These are phyloP conservation scores for Aspergillus ustus DNA, from an alignment of 2,329 filamentous ascomycete species.

Conservation along the genomic window DNA sequence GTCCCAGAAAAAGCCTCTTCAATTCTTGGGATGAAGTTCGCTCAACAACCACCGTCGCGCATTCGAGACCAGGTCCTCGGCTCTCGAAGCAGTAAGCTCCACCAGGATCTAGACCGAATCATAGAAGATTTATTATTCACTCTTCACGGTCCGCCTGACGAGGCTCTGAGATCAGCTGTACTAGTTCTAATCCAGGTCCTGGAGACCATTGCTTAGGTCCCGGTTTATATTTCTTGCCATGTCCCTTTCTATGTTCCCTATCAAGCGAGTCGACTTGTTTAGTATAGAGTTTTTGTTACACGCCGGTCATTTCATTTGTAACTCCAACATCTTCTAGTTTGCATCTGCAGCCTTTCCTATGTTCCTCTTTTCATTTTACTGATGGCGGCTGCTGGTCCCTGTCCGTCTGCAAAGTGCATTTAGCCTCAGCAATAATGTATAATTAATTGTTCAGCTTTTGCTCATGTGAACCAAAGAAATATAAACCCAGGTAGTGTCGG, in stretches of 20 bases:
- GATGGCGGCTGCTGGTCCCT: background rate
- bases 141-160: conserved; percentile 41
- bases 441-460: conserved; percentile 17
- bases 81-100: conserved; percentile 36
- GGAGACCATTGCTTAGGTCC: conserved; percentile 32
- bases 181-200: conserved; percentile 45
- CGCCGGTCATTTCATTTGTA: background rate
- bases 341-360: background rate
- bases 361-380: background rate
- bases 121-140: conserved; percentile 43
- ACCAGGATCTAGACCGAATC: conserved; percentile 37
- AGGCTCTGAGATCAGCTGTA: conserved; percentile 42
- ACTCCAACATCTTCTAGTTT: background rate
- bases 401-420: conserved; percentile 4
- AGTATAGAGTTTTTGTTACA: background rate
- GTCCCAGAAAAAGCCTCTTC: conserved; percentile 40
- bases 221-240: background rate
- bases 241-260: background rate
- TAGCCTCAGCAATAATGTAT: conserved; percentile 21
- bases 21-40: conserved; percentile 39
- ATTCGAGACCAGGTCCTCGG: conserved; percentile 37
- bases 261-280: background rate
- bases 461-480: background rate
- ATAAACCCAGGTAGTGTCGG: background rate
- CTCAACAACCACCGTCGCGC: conserved; percentile 29